phyloP scores from a whole-genome alignment of 768 basidiomycete species.

The Termitomyces sp. region DNA sequence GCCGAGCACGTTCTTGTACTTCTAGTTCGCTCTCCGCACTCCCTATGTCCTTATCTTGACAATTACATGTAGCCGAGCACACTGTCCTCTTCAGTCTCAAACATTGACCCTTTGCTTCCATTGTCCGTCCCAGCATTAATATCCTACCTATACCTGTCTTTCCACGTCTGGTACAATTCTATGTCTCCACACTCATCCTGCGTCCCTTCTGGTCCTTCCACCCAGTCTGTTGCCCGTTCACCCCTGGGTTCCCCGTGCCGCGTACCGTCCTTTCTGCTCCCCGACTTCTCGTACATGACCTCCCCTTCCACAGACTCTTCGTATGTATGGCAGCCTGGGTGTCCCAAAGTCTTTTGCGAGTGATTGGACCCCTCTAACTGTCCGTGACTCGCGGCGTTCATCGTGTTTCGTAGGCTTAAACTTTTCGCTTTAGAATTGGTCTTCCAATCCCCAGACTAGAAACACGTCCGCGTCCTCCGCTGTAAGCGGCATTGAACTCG shows the following conservation, averaged over 20 bases:
- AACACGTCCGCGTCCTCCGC: slow-evolving; percentile 62
- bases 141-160: slow-evolving; percentile 6
- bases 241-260: slow-evolving; percentile 56
- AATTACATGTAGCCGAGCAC: slow-evolving; percentile 15
- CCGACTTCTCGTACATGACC: not conserved
- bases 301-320: slow-evolving; percentile 31
- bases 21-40: not conserved
- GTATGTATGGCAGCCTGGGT: slow-evolving; percentile 27
- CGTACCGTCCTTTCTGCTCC: slow-evolving; percentile 30
- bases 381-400: slow-evolving; percentile 21
- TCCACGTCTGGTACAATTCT: slow-evolving; percentile 5
- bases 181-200: slow-evolving; percentile 48
- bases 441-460: slow-evolving; percentile 43
- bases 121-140: slow-evolving; percentile 16
- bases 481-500: slow-evolving; percentile 46
- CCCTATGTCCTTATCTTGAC: not conserved
- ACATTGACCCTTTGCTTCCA: slow-evolving; percentile 22
- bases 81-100: slow-evolving; percentile 20
- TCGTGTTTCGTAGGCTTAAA: slow-evolving; percentile 1
- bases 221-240: slow-evolving; percentile 57
- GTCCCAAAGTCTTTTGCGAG: slow-evolving; percentile 32
- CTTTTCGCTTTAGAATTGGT: slow-evolving; percentile 46
- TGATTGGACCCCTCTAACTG: slow-evolving; percentile 23
- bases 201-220: slow-evolving; percentile 69
- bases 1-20: slow-evolving; percentile 3